Base-by-base conservation (phyloP, 306 rosid species). In the Acmispon strigosus region DNA sequence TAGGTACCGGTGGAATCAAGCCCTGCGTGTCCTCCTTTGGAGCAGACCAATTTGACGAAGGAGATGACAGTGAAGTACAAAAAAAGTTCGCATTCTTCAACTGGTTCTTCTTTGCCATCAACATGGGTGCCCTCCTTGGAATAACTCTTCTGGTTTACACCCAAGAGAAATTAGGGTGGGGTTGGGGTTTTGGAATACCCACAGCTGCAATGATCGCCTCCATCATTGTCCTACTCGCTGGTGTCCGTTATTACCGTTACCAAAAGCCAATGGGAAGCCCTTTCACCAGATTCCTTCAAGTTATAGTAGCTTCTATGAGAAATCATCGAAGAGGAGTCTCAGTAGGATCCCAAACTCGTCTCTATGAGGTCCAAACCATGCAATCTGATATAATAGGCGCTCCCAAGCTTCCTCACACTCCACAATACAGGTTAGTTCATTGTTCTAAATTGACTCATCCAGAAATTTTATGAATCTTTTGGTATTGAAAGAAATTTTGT, bases 1-100 rank as follows among this genome's bases (percentile, higher is more conserved):
- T 87, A 4, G 92, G 89, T 3, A 83, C 92, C 0, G 92, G 89
- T 1, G 89, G 92, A 32, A 84, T 87, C 8, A 87, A 87, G 73
- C 89, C 89, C 0, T 87, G 92, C 12, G 92, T 87, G 13, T 87
- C 87, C 4, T 77, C 92, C 11, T 87, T 87, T 16, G 92, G 92
- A 2, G 92, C 89, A 0, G 87, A 82, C 65, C 92, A 87, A 59
- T 87, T 84, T 55, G 86, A 87, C 12, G 89, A 87, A 72, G 79
- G 78, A 14, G 89, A 84, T 68, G 13, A 54, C n/a, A 45, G 39
- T 24, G 89, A 87, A 73, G 81, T 47, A 3, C 15, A 16, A 22
- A 80, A 76, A 68, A 87, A 87, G 22, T 87, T 20, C 56, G 54
- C 87, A 0, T 84, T 87, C 80, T 87, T 87, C 76, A 80, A 87